Conservation (phyloP, 2,329 filamentous ascomycete species). For the Botrytis medusae region DNA sequence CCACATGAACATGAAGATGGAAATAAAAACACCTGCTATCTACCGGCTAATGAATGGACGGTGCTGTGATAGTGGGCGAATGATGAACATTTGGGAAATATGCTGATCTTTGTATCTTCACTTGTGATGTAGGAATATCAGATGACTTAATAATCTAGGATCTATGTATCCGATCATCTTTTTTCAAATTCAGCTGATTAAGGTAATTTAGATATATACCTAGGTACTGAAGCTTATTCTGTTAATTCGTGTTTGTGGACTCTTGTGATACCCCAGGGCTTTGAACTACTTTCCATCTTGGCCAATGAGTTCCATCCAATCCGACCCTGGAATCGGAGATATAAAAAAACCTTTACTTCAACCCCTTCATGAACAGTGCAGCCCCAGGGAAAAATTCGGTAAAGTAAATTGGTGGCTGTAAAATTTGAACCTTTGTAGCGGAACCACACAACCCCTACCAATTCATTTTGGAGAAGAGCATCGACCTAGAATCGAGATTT, state of each 20-base stretch:
- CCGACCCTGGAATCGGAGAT: conserved; percentile 7
- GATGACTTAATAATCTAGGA: conserved; percentile 13
- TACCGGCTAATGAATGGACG: conserved; percentile 8
- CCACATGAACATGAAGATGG: conserved; percentile 12
- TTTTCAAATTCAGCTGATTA: neutral
- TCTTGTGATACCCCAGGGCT: neutral
- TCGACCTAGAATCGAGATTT: conserved; percentile 7
- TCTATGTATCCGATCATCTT: neutral
- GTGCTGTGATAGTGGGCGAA: conserved; percentile 1
- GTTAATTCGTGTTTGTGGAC: conserved; percentile 12
- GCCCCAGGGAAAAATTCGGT: conserved; percentile 9
- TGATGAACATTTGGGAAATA: conserved; percentile 9
- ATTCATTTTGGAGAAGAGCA: neutral
- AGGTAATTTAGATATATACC: neutral
- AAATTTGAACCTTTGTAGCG: neutral
- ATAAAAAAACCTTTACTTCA: conserved; percentile 4
- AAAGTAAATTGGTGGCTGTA: conserved; percentile 8
- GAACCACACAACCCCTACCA: conserved; percentile 3
- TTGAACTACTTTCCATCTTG: neutral
- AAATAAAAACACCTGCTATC: neutral
- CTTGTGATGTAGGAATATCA: conserved; percentile 13
- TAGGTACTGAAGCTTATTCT: neutral
- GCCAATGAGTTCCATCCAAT: neutral
- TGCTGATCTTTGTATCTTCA: neutral
- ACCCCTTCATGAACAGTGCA: conserved; percentile 20